Percentiles rank a stretch among this genome's conserved stretches.
These are phyloP conservation scores for Sporothrix inflata DNA, from an alignment of 2,329 filamentous ascomycete species.

Conservation along the genomic window DNA sequence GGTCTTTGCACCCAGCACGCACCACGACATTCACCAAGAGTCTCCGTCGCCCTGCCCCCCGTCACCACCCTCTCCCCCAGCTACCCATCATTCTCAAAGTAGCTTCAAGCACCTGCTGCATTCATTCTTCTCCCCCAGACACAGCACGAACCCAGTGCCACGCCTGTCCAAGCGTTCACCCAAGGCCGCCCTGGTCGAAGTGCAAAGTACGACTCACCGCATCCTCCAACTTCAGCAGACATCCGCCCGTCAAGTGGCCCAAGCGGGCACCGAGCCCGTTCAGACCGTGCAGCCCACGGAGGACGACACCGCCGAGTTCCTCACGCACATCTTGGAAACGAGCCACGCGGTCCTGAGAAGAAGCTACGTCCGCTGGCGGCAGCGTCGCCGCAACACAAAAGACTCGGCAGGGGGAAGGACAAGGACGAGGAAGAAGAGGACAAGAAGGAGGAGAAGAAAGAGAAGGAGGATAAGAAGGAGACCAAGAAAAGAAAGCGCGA, in stretches of 20 bases:
- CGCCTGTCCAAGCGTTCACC: not conserved
- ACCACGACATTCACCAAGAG: not conserved
- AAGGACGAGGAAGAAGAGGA: not conserved
- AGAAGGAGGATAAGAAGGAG: conserved; percentile 3
- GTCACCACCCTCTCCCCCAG: not conserved
- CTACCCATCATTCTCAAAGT: not conserved
- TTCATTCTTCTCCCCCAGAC: not conserved
- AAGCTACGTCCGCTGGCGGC: not conserved
- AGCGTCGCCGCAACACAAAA: not conserved
- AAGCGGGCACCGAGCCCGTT: not conserved
- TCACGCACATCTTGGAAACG: not conserved
- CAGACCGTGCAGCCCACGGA: not conserved
- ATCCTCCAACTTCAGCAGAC: not conserved
- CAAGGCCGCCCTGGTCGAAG: not conserved
- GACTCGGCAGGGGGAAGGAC: not conserved
- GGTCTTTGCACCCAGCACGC: not conserved
- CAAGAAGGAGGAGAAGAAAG: not conserved
- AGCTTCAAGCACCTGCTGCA: not conserved
- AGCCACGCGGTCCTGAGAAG: not conserved
- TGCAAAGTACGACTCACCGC: not conserved
- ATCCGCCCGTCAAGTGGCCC: not conserved
- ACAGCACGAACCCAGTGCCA: not conserved
- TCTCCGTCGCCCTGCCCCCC: not conserved
- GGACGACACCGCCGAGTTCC: not conserved
- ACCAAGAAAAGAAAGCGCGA: not conserved